Conservation (phyloP, 2,329 filamentous ascomycete species). For the Paecilomyces fulvus region DNA sequence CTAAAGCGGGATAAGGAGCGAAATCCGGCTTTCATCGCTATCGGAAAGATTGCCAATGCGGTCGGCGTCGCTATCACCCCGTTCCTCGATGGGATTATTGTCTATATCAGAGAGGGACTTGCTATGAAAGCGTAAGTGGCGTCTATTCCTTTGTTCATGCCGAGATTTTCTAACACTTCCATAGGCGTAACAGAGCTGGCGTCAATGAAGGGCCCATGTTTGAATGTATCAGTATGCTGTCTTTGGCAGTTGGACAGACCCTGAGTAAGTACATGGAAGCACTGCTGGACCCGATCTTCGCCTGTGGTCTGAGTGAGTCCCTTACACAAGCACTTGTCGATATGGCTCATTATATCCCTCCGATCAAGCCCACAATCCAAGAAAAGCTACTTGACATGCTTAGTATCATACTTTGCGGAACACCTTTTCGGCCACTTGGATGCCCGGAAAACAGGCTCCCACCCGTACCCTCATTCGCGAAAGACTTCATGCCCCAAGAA, state of each 20-base stretch:
- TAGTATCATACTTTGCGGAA: constrained; percentile 84
- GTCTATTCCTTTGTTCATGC: background rate
- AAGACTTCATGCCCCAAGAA: constrained; percentile 77
- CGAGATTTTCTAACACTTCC: constrained; percentile 19
- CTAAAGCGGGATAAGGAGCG: constrained; percentile 91
- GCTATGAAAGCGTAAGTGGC: constrained; percentile 60
- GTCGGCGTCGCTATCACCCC: constrained; percentile 92
- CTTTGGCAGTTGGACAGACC: constrained; percentile 89
- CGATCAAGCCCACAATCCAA: constrained; percentile 86
- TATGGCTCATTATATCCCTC: constrained; percentile 97
- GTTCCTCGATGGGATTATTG: constrained; percentile 87
- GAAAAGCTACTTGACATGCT: constrained; percentile 90
- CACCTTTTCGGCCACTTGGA: constrained; percentile 84
- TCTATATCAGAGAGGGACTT: constrained; percentile 86
- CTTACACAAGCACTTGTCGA: constrained; percentile 93
- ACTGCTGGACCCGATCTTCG: constrained; percentile 90
- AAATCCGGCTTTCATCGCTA: constrained; percentile 89
- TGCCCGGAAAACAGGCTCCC: constrained; percentile 81
- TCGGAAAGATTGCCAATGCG: constrained; percentile 91
- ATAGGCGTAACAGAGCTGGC: constrained; percentile 46
- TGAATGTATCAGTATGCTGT: constrained; percentile 93
- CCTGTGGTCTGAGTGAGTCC: constrained; percentile 86
- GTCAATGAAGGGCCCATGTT: constrained; percentile 70
- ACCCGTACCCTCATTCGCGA: constrained; percentile 72
- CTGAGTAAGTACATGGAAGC: constrained; percentile 98